Base-by-base conservation (phyloP, 2,329 filamentous ascomycete species). In the Aureobasidium sp. region DNA sequence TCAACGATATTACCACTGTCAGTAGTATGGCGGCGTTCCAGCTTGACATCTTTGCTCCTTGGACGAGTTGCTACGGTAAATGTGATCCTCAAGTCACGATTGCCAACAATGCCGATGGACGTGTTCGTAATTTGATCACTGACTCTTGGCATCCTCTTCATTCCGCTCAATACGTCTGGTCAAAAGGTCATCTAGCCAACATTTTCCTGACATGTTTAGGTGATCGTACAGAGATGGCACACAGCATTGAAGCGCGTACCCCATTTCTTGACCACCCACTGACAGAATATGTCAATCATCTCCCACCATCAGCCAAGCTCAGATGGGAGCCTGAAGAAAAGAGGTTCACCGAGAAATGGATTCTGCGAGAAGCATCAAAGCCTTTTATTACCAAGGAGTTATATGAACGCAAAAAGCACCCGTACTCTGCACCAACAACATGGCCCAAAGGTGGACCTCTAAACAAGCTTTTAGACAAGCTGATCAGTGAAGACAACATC, bases 381-480 rank as follows among this genome's bases (percentile, higher is more conserved):
- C 79, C 80, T 3, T 83, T 78, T 65, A 75, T 83, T 61, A 81
- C 80, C 0, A 71, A 78, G 15, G 81, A 84, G 69, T 68, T 83
- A 5, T 83, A 82, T 68, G 69, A 73, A 36, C 71, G 78, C 12
- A 77, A 71, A 64, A 84, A 83, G 68, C 74, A 79, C 47, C 74
- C 79, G 0, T 83, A 78, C 65, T 67, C 74, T 20, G 81, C 78
- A 1, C 81, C 81, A 0, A 70, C 71, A 0, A 70, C 66, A 27
- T 83, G 75, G 65, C 71, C 72, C 1, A 66, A 68, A 0, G 71
- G 73, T 29, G 81, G 81, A 0, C 77, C 78, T 1, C 61, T 84
- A 32, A 74, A 81, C 59, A 65, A 68, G 39, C 63, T 74, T 2
- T 67, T 74, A 6, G 63, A 66, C 20, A 60, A 64, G 5, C 65